phyloP scores from a whole-genome alignment of 1,284 basidiomycete genomes.

The Inonotus hispidus region DNA sequence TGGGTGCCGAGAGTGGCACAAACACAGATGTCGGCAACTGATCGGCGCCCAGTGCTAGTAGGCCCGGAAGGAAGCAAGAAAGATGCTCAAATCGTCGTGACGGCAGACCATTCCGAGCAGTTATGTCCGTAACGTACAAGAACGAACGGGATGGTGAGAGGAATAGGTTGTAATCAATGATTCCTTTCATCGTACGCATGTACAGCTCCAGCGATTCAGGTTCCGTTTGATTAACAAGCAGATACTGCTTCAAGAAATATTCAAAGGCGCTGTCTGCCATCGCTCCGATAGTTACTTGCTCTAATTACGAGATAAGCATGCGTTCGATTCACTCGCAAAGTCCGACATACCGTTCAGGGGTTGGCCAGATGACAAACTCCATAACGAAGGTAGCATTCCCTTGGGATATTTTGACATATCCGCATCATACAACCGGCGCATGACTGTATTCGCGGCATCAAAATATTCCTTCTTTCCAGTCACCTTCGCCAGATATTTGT shows the following conservation, averaged over 20 bases:
- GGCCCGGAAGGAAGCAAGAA: slow-evolving; percentile 72
- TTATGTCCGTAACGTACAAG: slow-evolving; percentile 63
- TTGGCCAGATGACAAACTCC: slow-evolving; percentile 13
- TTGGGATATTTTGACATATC: slow-evolving; percentile 14
- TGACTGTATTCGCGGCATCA: slow-evolving; percentile 33
- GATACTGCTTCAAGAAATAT: slow-evolving; percentile 69
- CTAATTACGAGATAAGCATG: not conserved
- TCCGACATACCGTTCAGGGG: slow-evolving; percentile 13
- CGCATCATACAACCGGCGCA: slow-evolving; percentile 17
- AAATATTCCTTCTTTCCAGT: slow-evolving; percentile 51
- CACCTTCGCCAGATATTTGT: slow-evolving; percentile 57
- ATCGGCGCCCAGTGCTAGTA: slow-evolving; percentile 65
- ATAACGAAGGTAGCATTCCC: slow-evolving; percentile 15
- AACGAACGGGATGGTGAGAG: slow-evolving; percentile 58
- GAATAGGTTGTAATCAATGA: slow-evolving; percentile 61
- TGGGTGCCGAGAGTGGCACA: slow-evolving; percentile 20
- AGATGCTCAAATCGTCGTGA: slow-evolving; percentile 66
- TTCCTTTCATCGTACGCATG: slow-evolving; percentile 52
- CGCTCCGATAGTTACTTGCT: slow-evolving; percentile 17
- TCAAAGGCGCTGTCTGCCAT: slow-evolving; percentile 37
- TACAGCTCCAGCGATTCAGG: slow-evolving; percentile 57
- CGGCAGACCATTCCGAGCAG: slow-evolving; percentile 23
- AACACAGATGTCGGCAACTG: slow-evolving; percentile 42
- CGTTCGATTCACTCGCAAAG: not conserved
- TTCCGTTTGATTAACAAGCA: slow-evolving; percentile 60